Conservation (phyloP, 2,329 filamentous ascomycete species). For the Paecilomyces formosus region DNA sequence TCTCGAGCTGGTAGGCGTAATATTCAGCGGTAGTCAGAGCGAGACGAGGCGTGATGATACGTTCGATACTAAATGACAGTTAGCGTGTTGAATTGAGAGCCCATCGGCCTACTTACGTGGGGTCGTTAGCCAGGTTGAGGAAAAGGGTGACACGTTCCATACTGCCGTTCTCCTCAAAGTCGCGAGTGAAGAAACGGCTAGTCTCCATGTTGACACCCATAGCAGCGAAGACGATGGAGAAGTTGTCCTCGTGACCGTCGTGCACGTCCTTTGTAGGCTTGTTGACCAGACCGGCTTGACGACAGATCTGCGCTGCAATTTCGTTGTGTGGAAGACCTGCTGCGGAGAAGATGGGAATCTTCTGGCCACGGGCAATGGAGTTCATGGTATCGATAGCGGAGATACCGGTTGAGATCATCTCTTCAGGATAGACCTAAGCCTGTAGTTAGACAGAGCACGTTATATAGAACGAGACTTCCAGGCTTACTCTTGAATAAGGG, state of each 20-base stretch:
- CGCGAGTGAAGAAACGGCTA: conserved; percentile 93
- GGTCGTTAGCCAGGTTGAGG: conserved; percentile 98
- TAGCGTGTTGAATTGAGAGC: not conserved
- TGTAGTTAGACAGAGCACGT: conserved; percentile 8
- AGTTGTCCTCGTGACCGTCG: conserved; percentile 97
- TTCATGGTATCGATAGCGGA: conserved; percentile 99
- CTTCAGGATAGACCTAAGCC: conserved; percentile 85
- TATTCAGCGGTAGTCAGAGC: conserved; percentile 98
- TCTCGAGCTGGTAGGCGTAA: conserved; percentile 99
- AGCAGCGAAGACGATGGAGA: conserved; percentile 97
- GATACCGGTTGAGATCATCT: conserved; percentile 99
- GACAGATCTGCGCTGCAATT: conserved; percentile 97
- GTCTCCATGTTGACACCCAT: conserved; percentile 99
- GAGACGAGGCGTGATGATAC: conserved; percentile 98
- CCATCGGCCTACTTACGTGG: conserved; percentile 60
- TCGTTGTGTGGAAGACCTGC: conserved; percentile 98
- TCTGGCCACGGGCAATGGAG: conserved; percentile 95
- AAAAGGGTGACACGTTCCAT: conserved; percentile 96
- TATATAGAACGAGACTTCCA: not conserved
- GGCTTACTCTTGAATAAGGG: conserved; percentile 82
- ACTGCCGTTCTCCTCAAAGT: conserved; percentile 98
- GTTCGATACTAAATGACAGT: conserved; percentile 66
- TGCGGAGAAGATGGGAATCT: conserved; percentile 99
- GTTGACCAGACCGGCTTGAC: conserved; percentile 88
- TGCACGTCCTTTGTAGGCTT: conserved; percentile 92